Conservation (phyloP, 2,329 filamentous ascomycete genomes). For the Exophiala mesophila region DNA sequence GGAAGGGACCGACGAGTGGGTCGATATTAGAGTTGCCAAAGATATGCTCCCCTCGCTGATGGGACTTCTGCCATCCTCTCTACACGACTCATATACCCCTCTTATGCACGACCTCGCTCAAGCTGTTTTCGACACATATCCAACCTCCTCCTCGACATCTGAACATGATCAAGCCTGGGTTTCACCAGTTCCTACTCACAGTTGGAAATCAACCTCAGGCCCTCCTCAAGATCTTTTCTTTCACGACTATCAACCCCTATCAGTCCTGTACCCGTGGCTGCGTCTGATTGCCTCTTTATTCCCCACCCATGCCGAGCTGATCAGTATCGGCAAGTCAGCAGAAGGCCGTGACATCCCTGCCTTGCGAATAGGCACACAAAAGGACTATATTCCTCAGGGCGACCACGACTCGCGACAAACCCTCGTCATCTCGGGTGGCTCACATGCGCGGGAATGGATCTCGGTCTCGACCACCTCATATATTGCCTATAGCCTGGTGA, state of each 20-base stretch:
- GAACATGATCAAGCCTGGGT: conserved; percentile 18
- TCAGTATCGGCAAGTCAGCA: conserved; percentile 76
- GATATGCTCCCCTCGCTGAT: conserved; percentile 71
- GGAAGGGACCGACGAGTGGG: conserved; percentile 75
- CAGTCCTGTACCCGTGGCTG: conserved; percentile 88
- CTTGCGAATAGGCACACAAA: conserved; percentile 64
- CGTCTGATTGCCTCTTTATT: conserved; percentile 85
- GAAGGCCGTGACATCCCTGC: conserved; percentile 83
- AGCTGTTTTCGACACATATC: conserved; percentile 72
- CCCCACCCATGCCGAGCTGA: conserved; percentile 67
- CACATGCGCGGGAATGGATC: conserved; percentile 97
- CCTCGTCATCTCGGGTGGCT: conserved; percentile 74
- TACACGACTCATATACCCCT: conserved; percentile 66
- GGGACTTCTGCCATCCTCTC: conserved; percentile 67
- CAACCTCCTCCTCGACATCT: conserved; percentile 31
- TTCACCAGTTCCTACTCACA: conserved; percentile 28
- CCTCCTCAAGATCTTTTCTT: conserved; percentile 69
- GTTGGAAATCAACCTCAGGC: conserved; percentile 34
- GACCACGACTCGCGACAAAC: conserved; percentile 56
- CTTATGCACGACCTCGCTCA: conserved; percentile 76
- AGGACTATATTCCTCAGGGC: conserved; percentile 36
- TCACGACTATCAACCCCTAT: conserved; percentile 81
- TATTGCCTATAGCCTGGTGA: conserved; percentile 81
- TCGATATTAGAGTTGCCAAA: conserved; percentile 75
- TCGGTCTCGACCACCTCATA: conserved; percentile 88